Evolutionary conservation across 805 yeast genomes (phyloP).

Genomic region (Huiozyma sinensis): DNA sequence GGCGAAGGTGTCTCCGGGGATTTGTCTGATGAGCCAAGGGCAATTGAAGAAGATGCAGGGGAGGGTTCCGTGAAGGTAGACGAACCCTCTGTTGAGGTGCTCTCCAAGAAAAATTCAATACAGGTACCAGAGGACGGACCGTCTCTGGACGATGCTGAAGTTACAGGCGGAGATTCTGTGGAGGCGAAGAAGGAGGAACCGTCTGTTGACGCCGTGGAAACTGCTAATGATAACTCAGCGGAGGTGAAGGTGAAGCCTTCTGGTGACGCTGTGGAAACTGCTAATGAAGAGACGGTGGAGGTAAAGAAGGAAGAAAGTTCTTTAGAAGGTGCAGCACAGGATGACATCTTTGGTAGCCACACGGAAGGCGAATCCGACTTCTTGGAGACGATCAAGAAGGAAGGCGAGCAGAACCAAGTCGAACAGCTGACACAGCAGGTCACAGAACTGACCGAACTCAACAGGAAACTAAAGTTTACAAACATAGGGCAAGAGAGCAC

Average conservation of each 20-base stretch:
- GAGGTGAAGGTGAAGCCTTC: neutral
- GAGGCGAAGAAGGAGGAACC: constrained; percentile 2
- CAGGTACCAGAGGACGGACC: constrained; percentile 4
- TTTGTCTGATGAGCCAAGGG: neutral
- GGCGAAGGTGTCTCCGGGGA: neutral
- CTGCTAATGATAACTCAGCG: neutral
- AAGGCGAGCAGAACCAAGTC: constrained; percentile 29
- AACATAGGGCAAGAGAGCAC: constrained; percentile 27
- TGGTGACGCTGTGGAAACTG: neutral
- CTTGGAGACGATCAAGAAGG: constrained; percentile 22
- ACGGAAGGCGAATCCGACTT: constrained; percentile 18
- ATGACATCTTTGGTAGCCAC: constrained; percentile 9
- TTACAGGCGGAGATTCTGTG: constrained; percentile 1
- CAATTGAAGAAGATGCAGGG: constrained; percentile 9
- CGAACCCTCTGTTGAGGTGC: constrained; percentile 2
- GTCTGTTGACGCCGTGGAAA: neutral
- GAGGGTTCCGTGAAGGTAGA: constrained; percentile 4
- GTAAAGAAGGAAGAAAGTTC: constrained; percentile 3
- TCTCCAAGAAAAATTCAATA: neutral
- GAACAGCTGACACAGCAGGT: constrained; percentile 30
- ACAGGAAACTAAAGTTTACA: constrained; percentile 25
- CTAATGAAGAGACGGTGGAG: constrained; percentile 3
- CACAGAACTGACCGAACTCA: constrained; percentile 28
- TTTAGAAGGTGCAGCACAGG: constrained; percentile 2
- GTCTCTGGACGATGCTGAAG: constrained; percentile 4